Percentiles rank a stretch among this genome's conserved stretches.
phyloP scores from a whole-genome alignment of 768 basidiomycete genomes.

The Phylloporus sp. region DNA sequence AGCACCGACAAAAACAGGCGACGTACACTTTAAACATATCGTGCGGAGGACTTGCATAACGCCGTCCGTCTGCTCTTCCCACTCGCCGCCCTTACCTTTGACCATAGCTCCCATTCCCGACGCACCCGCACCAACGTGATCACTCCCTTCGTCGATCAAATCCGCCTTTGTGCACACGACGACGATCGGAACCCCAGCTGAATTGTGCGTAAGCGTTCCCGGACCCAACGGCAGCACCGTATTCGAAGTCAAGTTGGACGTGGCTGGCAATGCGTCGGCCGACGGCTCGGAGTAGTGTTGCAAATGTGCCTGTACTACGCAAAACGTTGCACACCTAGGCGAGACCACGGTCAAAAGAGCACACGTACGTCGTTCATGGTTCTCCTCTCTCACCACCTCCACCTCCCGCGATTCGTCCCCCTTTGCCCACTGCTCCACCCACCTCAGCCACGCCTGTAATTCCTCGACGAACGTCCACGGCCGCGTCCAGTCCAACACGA shows the following conservation, averaged over 20 bases:
- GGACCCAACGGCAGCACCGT: constrained; percentile 78
- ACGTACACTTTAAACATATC: constrained; percentile 87
- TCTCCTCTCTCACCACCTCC: constrained; percentile 73
- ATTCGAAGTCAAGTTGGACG: constrained; percentile 54
- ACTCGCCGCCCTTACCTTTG: constrained; percentile 85
- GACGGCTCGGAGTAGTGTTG: constrained; percentile 89
- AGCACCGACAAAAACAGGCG: background rate
- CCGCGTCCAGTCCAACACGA: constrained; percentile 91
- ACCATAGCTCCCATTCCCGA: constrained; percentile 88
- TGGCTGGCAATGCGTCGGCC: constrained; percentile 55
- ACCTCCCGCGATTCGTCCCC: constrained; percentile 65
- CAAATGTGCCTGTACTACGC: constrained; percentile 75
- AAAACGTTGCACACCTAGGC: background rate
- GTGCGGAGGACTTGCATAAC: constrained; percentile 94
- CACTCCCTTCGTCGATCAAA: constrained; percentile 78
- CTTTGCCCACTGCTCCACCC: constrained; percentile 79
- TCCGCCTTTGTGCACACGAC: constrained; percentile 93
- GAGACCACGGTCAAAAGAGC: background rate
- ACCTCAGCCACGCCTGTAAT: constrained; percentile 75
- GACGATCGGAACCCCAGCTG: constrained; percentile 78
- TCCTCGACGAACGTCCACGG: constrained; percentile 91
- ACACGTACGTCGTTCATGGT: constrained; percentile 71
- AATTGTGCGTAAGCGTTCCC: constrained; percentile 84
- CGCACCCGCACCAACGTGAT: constrained; percentile 61
- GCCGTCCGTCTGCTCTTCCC: constrained; percentile 94